Evolutionary conservation across 1,139 yeast genomes (phyloP).

Genomic region (Maudiozyma humilis): DNA sequence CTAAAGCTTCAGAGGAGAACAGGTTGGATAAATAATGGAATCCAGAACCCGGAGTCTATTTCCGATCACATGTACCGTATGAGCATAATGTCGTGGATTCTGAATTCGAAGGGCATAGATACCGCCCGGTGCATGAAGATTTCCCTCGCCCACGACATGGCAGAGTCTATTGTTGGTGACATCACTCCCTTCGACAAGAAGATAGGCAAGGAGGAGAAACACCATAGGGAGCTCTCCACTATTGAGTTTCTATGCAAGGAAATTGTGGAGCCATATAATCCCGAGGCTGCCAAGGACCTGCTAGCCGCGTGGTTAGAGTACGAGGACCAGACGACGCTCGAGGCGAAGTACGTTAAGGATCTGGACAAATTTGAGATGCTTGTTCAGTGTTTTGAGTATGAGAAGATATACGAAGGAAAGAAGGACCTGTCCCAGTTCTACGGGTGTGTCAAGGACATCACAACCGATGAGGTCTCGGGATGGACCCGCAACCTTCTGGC

Average conservation of each 20-base stretch:
- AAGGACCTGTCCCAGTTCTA: conserved; percentile 64
- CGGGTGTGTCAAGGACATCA: conserved; percentile 52
- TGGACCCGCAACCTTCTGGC: conserved; percentile 62
- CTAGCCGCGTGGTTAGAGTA: conserved; percentile 80
- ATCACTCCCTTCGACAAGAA: conserved; percentile 73
- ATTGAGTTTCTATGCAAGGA: conserved; percentile 53
- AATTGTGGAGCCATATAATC: conserved; percentile 57
- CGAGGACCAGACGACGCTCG: conserved; percentile 72
- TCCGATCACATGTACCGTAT: conserved; percentile 96
- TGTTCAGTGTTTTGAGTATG: conserved; percentile 86
- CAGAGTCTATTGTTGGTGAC: conserved; percentile 90
- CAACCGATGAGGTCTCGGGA: conserved; percentile 60
- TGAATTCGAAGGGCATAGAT: conserved; percentile 43
- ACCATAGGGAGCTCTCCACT: conserved; percentile 69
- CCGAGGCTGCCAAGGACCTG: conserved; percentile 55
- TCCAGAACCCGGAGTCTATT: conserved; percentile 61
- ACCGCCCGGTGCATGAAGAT: conserved; percentile 64
- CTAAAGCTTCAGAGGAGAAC: conserved; percentile 80
- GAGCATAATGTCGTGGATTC: conserved; percentile 73
- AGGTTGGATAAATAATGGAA: conserved; percentile 82
- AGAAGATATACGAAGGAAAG: conserved; percentile 48
- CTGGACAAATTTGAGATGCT: conserved; percentile 90
- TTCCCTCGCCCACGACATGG: conserved; percentile 87
- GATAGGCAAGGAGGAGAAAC: conserved; percentile 65
- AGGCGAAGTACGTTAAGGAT: conserved; percentile 87